Conservation (phyloP, 1,139 yeast species). For the Blastobotrys malaysiensis region DNA sequence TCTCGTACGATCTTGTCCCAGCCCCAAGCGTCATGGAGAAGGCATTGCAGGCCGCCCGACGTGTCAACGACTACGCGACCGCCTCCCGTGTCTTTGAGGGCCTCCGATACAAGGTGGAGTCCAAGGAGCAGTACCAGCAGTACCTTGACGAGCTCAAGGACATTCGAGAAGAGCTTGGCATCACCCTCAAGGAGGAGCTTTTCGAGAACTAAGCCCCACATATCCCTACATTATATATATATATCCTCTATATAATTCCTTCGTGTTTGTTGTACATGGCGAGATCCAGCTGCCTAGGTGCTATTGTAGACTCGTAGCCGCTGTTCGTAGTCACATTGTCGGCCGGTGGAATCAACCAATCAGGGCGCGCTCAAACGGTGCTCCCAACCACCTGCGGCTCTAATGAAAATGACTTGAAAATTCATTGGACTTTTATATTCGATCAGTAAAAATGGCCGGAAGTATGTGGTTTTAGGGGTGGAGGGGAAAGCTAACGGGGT, state of each 20-base stretch:
- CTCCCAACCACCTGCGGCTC: slow-evolving; percentile 4
- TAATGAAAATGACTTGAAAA: background rate
- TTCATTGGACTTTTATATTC: background rate
- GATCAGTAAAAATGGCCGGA: slow-evolving; percentile 15
- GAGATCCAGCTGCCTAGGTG: too few species aligned
- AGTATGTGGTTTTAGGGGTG: slow-evolving; percentile 5
- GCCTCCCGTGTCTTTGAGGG: slow-evolving; percentile 97
- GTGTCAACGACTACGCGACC: slow-evolving; percentile 97
- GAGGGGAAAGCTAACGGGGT: slow-evolving; percentile 5
- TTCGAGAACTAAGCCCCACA: slow-evolving; percentile 39
- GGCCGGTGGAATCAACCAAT: background rate
- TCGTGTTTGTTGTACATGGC: background rate
- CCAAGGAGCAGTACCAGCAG: slow-evolving; percentile 87
- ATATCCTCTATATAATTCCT: background rate
- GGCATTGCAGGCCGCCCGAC: slow-evolving; percentile 97
- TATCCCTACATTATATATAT: background rate
- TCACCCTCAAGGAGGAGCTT: slow-evolving; percentile 90
- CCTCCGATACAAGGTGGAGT: slow-evolving; percentile 91
- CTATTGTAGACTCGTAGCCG: too few species aligned
- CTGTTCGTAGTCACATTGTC: background rate
- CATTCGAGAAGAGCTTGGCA: slow-evolving; percentile 86
- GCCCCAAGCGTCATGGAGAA: slow-evolving; percentile 94
- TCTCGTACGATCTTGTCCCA: slow-evolving; percentile 97
- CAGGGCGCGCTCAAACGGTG: background rate
- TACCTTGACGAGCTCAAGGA: slow-evolving; percentile 93